Conservation (phyloP, 2,329 filamentous ascomycete species). For the Fusarium guadeloupense region DNA sequence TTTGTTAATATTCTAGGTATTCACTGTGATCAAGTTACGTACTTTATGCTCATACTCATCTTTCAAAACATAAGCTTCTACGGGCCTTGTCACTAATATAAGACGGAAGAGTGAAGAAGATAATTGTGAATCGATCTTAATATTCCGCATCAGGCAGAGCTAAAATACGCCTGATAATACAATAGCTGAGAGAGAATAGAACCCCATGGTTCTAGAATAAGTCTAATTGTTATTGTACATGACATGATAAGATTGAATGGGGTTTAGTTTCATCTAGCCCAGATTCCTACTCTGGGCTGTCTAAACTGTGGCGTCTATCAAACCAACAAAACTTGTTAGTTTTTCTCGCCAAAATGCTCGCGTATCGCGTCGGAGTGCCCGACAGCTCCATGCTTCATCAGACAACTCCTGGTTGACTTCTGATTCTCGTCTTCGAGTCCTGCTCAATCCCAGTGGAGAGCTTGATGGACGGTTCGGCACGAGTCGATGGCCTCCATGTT, state of each 20-base stretch:
- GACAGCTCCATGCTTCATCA: constrained; percentile 1
- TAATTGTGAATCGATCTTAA: constrained; percentile 1
- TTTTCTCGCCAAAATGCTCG: background rate
- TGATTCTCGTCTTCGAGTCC: constrained; percentile 8
- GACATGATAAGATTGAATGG: background rate
- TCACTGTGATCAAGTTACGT: background rate
- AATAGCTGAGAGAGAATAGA: background rate
- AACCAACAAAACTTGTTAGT: constrained; percentile 8
- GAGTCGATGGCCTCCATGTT: background rate
- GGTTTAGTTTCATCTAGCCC: constrained; percentile 1
- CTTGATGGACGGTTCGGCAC: constrained; percentile 14
- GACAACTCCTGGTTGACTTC: background rate
- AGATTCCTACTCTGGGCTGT: constrained; percentile 2
- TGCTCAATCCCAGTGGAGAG: constrained; percentile 28
- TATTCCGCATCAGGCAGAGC: constrained; percentile 9
- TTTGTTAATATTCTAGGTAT: background rate
- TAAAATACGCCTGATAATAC: background rate
- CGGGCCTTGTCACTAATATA: background rate
- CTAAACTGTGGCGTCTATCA: constrained; percentile 16
- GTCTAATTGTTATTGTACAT: constrained; percentile 19
- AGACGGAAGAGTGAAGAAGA: background rate
- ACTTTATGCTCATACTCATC: no score
- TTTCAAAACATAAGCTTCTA: background rate
- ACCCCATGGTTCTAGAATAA: constrained; percentile 11
- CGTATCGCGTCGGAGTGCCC: constrained; percentile 1